phyloP scores from a whole-genome alignment of 2,329 filamentous ascomycete genomes.

The Arthrobotrys sinensis region DNA sequence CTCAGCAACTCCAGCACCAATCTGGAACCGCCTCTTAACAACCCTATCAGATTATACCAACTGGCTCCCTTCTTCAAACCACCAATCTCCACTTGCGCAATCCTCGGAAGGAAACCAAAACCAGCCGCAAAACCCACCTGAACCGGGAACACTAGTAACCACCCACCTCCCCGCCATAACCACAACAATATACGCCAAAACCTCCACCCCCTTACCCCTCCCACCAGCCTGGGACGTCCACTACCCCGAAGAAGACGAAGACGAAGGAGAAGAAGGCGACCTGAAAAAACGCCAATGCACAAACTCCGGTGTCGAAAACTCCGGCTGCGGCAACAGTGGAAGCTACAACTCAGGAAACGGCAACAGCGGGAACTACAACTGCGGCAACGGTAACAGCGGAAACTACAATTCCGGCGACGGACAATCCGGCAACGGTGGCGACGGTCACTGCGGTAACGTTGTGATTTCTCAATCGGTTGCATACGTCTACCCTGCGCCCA shows the following conservation, averaged over 20 bases:
- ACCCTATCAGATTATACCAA: slow-evolving; percentile 25
- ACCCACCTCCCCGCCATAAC: slow-evolving; percentile 47
- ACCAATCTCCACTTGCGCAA: slow-evolving; percentile 16
- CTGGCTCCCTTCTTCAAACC: slow-evolving; percentile 9
- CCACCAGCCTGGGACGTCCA: slow-evolving; percentile 43
- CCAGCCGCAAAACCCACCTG: slow-evolving; percentile 3
- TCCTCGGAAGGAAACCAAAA: background rate
- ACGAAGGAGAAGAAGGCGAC: slow-evolving; percentile 14
- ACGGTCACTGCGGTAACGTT: slow-evolving; percentile 47
- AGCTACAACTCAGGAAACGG: slow-evolving; percentile 52
- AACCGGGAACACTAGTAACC: slow-evolving; percentile 39
- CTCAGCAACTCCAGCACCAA: slow-evolving; percentile 33
- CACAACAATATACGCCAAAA: slow-evolving; percentile 55
- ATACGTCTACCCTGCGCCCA: slow-evolving; percentile 54
- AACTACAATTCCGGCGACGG: slow-evolving; percentile 53
- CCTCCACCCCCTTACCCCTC: slow-evolving; percentile 48
- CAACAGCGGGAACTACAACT: slow-evolving; percentile 58
- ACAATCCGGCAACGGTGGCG: slow-evolving; percentile 42
- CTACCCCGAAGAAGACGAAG: slow-evolving; percentile 57
- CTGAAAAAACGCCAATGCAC: slow-evolving; percentile 50
- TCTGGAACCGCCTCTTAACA: slow-evolving; percentile 47
- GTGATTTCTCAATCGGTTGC: slow-evolving; percentile 45
- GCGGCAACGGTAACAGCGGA: slow-evolving; percentile 55
- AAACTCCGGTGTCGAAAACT: slow-evolving; percentile 51
- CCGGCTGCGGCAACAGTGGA: slow-evolving; percentile 46